Evolutionary conservation across 768 basidiomycete genomes (phyloP).

Genomic region (Lactifluus subvellereus): DNA sequence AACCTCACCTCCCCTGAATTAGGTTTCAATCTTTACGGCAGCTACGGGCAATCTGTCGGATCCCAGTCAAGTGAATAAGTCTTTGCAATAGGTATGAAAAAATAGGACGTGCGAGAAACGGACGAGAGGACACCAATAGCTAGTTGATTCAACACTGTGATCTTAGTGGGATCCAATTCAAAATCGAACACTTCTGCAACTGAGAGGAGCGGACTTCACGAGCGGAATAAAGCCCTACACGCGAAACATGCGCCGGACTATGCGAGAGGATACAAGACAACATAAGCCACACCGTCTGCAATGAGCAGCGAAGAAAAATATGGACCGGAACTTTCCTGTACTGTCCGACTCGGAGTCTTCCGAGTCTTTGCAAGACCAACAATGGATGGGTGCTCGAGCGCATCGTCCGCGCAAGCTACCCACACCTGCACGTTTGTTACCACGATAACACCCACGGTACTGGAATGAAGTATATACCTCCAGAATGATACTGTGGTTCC

Average conservation of each 20-base stretch:
- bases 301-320: slow-evolving; percentile 62
- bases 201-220: slow-evolving; percentile 56
- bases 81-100: slow-evolving; percentile 23
- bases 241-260: not conserved
- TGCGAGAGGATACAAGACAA: not conserved
- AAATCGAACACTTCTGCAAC: slow-evolving; percentile 66
- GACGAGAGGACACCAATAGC: slow-evolving; percentile 28
- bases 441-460: not conserved
- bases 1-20: not conserved
- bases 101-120: not conserved
- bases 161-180: slow-evolving; percentile 44
- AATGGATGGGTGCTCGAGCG: slow-evolving; percentile 53
- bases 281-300: slow-evolving; percentile 56
- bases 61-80: slow-evolving; percentile 42
- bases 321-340: slow-evolving; percentile 53
- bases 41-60: slow-evolving; percentile 31
- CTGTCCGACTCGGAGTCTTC: slow-evolving; percentile 25
- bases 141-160: slow-evolving; percentile 44
- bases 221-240: slow-evolving; percentile 52
- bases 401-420: slow-evolving; percentile 59
- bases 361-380: slow-evolving; percentile 37
- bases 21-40: slow-evolving; percentile 6
- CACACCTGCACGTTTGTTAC: slow-evolving; percentile 46
- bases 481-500: slow-evolving; percentile 49
- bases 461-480: slow-evolving; percentile 42